These are phyloP conservation scores for Emergomyces orientalis DNA, from an alignment of 2,329 filamentous ascomycete genomes.

Conservation along the genomic window DNA sequence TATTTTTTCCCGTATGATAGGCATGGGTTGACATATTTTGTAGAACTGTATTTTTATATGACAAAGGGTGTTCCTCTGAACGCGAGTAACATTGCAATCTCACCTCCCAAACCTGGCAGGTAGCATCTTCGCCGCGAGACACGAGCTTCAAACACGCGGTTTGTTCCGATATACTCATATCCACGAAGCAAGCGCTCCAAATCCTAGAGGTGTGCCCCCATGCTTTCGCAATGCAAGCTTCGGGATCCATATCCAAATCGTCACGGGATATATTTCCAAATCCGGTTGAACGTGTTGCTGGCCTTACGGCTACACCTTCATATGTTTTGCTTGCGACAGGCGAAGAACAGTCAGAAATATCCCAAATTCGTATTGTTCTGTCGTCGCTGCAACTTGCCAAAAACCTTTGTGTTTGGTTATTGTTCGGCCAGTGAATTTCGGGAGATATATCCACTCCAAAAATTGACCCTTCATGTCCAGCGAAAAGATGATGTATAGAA, in stretches of 20 bases:
- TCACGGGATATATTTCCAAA: constrained; percentile 43
- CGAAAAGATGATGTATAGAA: constrained; percentile 48
- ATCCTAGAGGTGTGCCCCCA: constrained; percentile 88
- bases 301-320: background rate
- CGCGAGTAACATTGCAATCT: constrained; percentile 25
- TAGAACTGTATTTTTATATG: constrained; percentile 29
- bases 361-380: constrained; percentile 79
- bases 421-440: constrained; percentile 33
- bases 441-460: constrained; percentile 79
- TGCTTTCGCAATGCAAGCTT: constrained; percentile 54
- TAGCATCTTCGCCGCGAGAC: constrained; percentile 80
- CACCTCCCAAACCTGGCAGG: constrained; percentile 62
- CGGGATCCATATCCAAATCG: constrained; percentile 26
- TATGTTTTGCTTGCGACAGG: constrained; percentile 22
- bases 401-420: constrained; percentile 45
- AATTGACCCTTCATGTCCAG: constrained; percentile 80
- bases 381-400: constrained; percentile 93
- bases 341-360: constrained; percentile 53
- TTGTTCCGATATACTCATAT: constrained; percentile 18
- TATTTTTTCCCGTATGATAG: constrained; percentile 76
- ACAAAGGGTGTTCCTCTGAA: constrained; percentile 18
- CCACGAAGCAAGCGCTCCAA: constrained; percentile 69
- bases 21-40: constrained; percentile 47
- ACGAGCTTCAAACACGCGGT: constrained; percentile 44
- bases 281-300: constrained; percentile 41